phyloP scores from a whole-genome alignment of 352 stramenopile genomes.

The Phytophthora agathidicida region DNA sequence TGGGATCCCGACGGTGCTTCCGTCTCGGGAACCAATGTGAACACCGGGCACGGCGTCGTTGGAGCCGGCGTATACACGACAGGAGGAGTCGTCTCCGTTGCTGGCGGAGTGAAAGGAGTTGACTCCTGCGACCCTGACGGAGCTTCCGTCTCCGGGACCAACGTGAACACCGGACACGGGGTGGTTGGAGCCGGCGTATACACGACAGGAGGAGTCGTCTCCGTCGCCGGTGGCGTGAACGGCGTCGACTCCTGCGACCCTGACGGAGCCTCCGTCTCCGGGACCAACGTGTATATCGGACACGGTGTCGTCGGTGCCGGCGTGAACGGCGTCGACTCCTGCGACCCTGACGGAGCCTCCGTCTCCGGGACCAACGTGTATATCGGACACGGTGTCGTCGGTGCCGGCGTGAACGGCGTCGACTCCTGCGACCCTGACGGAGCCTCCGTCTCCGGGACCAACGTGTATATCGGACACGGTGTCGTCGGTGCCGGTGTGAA shows the following conservation, averaged over 20 bases:
- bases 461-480: constrained; percentile 5
- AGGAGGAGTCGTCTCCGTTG: constrained; percentile 1
- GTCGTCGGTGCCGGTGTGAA: constrained; percentile 2
- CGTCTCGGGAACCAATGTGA: constrained; percentile 24
- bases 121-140: background rate
- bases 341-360: constrained; percentile 14
- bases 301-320: background rate
- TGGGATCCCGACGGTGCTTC: constrained; percentile 1
- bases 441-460: constrained; percentile 17
- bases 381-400: constrained; percentile 5
- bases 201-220: constrained; percentile 2
- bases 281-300: constrained; percentile 5
- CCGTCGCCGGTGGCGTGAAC: constrained; percentile 10
- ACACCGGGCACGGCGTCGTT: constrained; percentile 13
- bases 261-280: constrained; percentile 17
- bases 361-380: constrained; percentile 9
- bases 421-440: no score
- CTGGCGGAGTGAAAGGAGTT: constrained; percentile 3
- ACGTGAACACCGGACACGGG: background rate
- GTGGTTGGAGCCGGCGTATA: constrained; percentile 8
- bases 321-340: no score
- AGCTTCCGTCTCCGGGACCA: constrained; percentile 11
- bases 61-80: constrained; percentile 1
- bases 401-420: background rate
- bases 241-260: background rate